Evolutionary conservation across 805 yeast genomes (phyloP).

Genomic region (Candida schatavii): DNA sequence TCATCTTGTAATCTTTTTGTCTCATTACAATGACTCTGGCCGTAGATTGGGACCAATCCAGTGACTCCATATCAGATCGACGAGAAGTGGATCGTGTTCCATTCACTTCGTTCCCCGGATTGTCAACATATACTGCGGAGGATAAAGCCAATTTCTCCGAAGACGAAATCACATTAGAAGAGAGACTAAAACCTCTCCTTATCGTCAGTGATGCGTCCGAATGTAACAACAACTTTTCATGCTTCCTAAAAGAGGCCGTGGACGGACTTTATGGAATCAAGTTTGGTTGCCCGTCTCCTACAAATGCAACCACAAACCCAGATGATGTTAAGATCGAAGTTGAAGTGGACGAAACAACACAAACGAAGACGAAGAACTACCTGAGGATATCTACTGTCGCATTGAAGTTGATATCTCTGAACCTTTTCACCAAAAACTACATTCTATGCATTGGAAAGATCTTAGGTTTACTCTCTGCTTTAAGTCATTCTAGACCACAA

Average conservation of each 20-base stretch:
- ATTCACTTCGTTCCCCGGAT: constrained; percentile 9
- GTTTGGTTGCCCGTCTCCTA: background rate
- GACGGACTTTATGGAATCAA: constrained; percentile 24
- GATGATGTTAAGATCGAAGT: background rate
- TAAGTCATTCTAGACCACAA: constrained; percentile 16
- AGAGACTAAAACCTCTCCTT: constrained; percentile 16
- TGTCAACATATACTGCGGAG: background rate
- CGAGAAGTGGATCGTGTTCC: constrained; percentile 5
- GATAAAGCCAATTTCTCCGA: constrained; percentile 4
- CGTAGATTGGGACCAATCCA: background rate
- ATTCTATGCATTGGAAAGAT: constrained; percentile 37
- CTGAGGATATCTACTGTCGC: constrained; percentile 33
- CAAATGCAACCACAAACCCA: background rate
- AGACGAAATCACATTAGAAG: constrained; percentile 5
- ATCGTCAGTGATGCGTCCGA: constrained; percentile 38
- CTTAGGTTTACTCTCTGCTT: constrained; percentile 28
- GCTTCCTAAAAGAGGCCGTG: constrained; percentile 29
- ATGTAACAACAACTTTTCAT: constrained; percentile 37
- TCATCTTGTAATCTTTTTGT: too few relatives aligned
- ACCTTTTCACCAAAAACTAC: constrained; percentile 36
- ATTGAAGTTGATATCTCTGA: constrained; percentile 33
- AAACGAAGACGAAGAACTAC: constrained; percentile 19
- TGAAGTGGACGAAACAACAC: background rate
- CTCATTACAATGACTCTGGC: constrained; percentile 1
- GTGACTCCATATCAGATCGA: background rate